Evolutionary conservation across 1,284 basidiomycete species (phyloP).

Genomic region (Pholiota adiposa): DNA sequence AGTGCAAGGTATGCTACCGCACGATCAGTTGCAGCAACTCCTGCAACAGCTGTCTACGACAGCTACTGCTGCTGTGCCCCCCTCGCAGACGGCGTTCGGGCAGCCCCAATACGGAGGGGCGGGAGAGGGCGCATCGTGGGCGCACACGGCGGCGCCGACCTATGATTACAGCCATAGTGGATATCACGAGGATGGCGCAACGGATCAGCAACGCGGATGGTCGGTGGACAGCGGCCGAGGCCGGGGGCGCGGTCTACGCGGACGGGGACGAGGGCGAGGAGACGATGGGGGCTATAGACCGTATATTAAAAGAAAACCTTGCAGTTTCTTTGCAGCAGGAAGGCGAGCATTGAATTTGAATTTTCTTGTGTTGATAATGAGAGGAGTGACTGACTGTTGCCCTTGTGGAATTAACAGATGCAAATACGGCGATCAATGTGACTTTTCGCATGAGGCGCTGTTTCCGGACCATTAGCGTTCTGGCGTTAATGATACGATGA

Average conservation of each 20-base stretch:
- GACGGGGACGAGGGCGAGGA: conserved; percentile 36
- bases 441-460: conserved; percentile 66
- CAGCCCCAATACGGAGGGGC: background rate
- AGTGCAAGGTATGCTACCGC: conserved; percentile 45
- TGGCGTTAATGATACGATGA: background rate
- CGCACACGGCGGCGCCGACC: background rate
- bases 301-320: conserved; percentile 78
- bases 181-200: conserved; percentile 45
- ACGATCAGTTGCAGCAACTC: conserved; percentile 67
- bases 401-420: conserved; percentile 65
- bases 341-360: conserved; percentile 72
- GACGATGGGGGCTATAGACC: conserved; percentile 63
- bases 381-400: conserved; percentile 47
- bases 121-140: background rate
- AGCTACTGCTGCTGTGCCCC: background rate
- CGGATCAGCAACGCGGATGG: conserved; percentile 44
- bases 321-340: conserved; percentile 86
- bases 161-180: conserved; percentile 20
- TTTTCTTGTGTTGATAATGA: conserved; percentile 39
- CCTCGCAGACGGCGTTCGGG: background rate
- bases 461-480: background rate
- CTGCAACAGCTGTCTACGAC: conserved; percentile 51
- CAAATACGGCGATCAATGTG: conserved; percentile 84
- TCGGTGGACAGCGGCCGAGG: conserved; percentile 34
- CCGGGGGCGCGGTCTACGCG: conserved; percentile 36